These are phyloP conservation scores for Pleurotus giganteus DNA, from an alignment of 768 basidiomycete genomes.

Conservation along the genomic window DNA sequence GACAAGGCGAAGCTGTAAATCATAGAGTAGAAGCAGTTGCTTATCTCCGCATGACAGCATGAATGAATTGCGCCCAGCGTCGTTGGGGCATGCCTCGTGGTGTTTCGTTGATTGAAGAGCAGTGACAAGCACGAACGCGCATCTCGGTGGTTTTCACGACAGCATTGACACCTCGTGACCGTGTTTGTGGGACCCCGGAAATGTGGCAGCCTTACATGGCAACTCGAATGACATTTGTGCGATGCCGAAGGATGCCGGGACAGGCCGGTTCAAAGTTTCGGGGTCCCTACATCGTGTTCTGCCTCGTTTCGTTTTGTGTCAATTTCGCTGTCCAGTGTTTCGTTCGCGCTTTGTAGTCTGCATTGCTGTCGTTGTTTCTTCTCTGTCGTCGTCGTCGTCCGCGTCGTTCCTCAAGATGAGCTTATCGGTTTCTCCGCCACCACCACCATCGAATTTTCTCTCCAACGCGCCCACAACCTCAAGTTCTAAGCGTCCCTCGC, in stretches of 20 bases:
- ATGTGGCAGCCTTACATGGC: conserved; percentile 10
- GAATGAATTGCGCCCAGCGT: not conserved
- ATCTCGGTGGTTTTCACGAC: not conserved
- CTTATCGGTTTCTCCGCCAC: conserved; percentile 1
- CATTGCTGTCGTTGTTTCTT: conserved; percentile 25
- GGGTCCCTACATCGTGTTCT: conserved; percentile 8
- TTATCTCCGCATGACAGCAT: not conserved
- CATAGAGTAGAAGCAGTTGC: conserved; percentile 11
- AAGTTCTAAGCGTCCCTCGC: conserved; percentile 22
- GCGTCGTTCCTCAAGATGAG: conserved; percentile 15
- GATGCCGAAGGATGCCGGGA: conserved; percentile 17
- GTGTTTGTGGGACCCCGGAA: conserved; percentile 32
- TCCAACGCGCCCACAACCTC: not conserved
- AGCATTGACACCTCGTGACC: conserved; percentile 33
- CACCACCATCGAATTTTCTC: not conserved
- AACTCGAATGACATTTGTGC: not conserved
- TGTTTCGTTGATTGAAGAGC: conserved; percentile 3
- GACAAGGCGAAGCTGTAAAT: conserved; percentile 37
- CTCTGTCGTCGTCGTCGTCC: conserved; percentile 20
- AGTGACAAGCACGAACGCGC: conserved; percentile 1
- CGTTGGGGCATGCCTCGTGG: not conserved
- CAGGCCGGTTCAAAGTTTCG: not conserved
- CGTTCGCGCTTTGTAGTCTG: conserved; percentile 19
- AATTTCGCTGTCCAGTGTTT: conserved; percentile 10
- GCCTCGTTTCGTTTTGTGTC: conserved; percentile 12